Conservation (phyloP, 805 yeast genomes). For the Nakazawaea laoshanensis region DNA sequence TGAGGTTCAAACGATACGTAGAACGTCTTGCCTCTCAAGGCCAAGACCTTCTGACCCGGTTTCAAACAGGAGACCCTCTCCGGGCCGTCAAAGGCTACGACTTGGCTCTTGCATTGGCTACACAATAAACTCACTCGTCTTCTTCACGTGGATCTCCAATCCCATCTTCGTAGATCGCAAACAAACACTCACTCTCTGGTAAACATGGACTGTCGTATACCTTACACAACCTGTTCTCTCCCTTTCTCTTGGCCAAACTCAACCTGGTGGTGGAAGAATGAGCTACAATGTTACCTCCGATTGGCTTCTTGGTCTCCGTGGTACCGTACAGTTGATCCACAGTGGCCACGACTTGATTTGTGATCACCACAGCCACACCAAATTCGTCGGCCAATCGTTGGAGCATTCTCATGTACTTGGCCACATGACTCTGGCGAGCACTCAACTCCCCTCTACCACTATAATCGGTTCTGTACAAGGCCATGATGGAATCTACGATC, state of each 20-base stretch:
- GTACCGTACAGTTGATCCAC: constrained; percentile 71
- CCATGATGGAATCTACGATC: constrained; percentile 97
- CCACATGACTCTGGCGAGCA: constrained; percentile 91
- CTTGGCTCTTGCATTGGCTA: constrained; percentile 1
- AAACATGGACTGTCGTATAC: constrained; percentile 94
- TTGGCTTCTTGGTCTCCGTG: constrained; percentile 93
- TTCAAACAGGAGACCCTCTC: too few species aligned
- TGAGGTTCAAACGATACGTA: neutral
- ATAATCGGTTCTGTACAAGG: constrained; percentile 88
- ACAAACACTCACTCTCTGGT: constrained; percentile 91
- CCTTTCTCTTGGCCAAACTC: constrained; percentile 84
- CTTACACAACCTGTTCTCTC: constrained; percentile 87
- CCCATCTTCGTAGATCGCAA: constrained; percentile 95
- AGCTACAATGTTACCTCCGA: constrained; percentile 96
- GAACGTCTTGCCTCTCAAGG: too few species aligned
- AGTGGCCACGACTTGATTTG: constrained; percentile 96
- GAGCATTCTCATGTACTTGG: constrained; percentile 82
- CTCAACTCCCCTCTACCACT: constrained; percentile 93
- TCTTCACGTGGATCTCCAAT: constrained; percentile 91
- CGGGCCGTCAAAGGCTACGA: constrained; percentile 2
- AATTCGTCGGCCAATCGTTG: constrained; percentile 95
- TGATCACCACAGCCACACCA: constrained; percentile 93
- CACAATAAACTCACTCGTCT: constrained; percentile 28
- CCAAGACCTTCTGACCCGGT: too few species aligned
- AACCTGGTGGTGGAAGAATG: constrained; percentile 94